Evolutionary conservation across 2,329 filamentous ascomycete species (phyloP), one percentile per base, ranked within the genome.

Genomic region (Coniochaeta hoffmannii): DNA sequence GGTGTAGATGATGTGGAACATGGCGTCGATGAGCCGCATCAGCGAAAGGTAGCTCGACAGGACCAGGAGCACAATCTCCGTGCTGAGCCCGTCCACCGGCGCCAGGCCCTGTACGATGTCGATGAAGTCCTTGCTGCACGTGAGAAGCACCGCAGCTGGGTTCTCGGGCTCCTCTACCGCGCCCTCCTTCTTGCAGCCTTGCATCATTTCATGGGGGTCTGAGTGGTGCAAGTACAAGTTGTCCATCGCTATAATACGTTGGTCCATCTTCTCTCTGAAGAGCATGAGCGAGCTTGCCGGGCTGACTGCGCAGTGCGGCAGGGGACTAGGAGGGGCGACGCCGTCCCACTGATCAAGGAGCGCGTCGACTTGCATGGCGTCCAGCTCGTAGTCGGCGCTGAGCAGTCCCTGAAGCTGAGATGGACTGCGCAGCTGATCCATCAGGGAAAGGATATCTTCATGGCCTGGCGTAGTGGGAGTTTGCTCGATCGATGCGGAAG

Each of bases 41-140:
- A 62, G 51, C 17, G 57, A 50, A 52, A 61, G 61, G 55, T 62
- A 62, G 55, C 57, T 58, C 5, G 61, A 60, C 17, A 62, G 50
- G 44, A 41, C 57, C 36, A 62, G 46, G 36, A 62, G 60, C 38
- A 60, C 52, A 8, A 58, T 32, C 54, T 62, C 60, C 1, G 57
- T 62, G 54, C 55, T 61, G 31, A 60, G 57, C 28, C 34, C 34
- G 51, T 59, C 53, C n/a, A 50, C 36, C 35, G 44, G 35, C 49
- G 53, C 55, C 54, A 61, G 49, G 53, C 26, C 54, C 50, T 61
- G 59, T 46, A 60, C 49, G 26, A 60, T 60, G 30, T 57, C 51
- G 56, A 58, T 56, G 41, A 61, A 53, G 14, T 55, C 31, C 52
- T 58, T 58, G 56, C 54, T 57, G 44, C 50, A 61, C 26, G 52